Conservation (phyloP, 2,329 filamentous ascomycete genomes). For the Calonectria hawksworthii region DNA sequence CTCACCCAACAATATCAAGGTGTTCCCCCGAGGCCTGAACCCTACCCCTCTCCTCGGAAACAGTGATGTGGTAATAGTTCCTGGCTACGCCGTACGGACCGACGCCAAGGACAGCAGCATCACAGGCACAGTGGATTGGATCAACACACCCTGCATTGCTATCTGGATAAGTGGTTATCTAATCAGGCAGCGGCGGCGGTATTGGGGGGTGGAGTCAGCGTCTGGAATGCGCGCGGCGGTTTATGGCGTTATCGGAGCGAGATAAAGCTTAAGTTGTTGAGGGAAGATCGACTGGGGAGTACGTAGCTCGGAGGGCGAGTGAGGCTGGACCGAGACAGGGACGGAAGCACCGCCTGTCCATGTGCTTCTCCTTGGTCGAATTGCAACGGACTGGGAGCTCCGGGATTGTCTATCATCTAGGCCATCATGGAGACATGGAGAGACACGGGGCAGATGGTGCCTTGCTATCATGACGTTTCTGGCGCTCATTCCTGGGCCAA, state of each 20-base stretch:
- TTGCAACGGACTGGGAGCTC: background rate
- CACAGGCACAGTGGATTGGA: background rate
- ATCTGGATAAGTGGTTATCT: conserved; percentile 9
- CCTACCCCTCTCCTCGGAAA: background rate
- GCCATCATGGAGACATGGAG: background rate
- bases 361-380: background rate
- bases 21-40: background rate
- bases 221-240: conserved; percentile 38
- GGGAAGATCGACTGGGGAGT: conserved; percentile 15
- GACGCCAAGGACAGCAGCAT: background rate
- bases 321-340: conserved; percentile 8
- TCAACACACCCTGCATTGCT: background rate
- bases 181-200: background rate
- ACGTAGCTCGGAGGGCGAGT: conserved; percentile 27
- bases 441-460: background rate
- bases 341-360: background rate
- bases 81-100: background rate
- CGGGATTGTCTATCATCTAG: background rate
- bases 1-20: background rate
- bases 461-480: conserved; percentile 15
- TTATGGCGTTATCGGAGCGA: conserved; percentile 47
- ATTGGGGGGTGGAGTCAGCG: conserved; percentile 9
- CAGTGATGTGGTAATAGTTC: background rate
- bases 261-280: conserved; percentile 37
- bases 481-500: conserved; percentile 4